Evolutionary conservation across 2,329 filamentous ascomycete species (phyloP).

Genomic region (Podosphaera aphanis): DNA sequence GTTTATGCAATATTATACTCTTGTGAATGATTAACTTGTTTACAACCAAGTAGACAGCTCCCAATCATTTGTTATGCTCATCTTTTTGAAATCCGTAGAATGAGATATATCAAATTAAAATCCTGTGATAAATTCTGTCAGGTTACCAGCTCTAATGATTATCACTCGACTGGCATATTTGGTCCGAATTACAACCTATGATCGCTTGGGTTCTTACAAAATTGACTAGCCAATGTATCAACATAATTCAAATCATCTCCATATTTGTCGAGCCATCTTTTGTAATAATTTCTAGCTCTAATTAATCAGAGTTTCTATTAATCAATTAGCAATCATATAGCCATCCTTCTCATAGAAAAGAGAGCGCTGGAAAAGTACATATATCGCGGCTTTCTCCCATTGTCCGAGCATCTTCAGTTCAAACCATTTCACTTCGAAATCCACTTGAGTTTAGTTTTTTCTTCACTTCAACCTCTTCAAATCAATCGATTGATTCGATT

Average conservation of each 20-base stretch:
- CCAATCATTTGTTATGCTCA: no score
- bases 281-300: neutral
- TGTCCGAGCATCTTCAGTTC: no score
- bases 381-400: neutral
- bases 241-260: neutral
- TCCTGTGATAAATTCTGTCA: neutral
- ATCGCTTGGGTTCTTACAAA: no score
- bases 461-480: neutral
- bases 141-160: neutral
- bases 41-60: neutral
- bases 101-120: neutral
- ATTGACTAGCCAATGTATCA: neutral
- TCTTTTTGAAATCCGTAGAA: neutral
- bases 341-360: neutral
- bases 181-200: neutral
- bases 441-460: neutral
- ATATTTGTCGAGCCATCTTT: neutral
- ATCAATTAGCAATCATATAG: neutral
- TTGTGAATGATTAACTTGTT: neutral
- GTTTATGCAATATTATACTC: neutral
- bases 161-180: neutral
- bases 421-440: neutral
- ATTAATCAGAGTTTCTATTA: neutral
- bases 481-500: neutral
- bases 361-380: neutral